Conservation (phyloP, 2,329 filamentous ascomycete species). For the Pezicula radicicola region DNA sequence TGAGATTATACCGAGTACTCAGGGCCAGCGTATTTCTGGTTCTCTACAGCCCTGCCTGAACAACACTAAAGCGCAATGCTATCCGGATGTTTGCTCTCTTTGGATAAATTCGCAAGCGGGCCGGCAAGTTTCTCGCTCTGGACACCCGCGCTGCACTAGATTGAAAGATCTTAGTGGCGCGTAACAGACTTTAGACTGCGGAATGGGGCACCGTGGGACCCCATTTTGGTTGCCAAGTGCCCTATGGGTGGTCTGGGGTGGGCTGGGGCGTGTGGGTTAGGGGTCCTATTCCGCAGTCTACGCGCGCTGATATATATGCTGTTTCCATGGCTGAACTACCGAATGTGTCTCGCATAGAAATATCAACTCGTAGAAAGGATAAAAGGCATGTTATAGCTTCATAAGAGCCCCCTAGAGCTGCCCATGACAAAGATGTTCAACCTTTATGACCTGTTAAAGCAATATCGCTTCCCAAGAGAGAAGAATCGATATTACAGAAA, state of each 20-base stretch:
- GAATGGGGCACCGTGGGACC: too few species aligned
- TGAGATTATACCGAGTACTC: too few species aligned
- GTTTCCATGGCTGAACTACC: neutral
- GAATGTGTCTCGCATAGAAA: neutral
- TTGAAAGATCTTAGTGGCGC: neutral
- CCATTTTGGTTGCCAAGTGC: too few species aligned
- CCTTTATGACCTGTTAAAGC: neutral
- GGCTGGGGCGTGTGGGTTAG: too few species aligned
- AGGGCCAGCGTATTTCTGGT: neutral
- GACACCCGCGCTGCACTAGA: neutral
- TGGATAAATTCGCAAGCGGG: neutral
- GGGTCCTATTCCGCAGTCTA: too few species aligned
- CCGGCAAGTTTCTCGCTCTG: neutral
- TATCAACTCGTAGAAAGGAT: neutral
- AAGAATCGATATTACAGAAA: neutral
- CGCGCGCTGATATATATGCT: neutral
- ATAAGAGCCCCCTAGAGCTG: neutral
- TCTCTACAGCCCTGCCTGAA: neutral
- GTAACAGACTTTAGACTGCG: too few species aligned
- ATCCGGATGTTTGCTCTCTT: neutral
- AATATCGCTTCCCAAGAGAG: neutral
- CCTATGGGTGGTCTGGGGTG: too few species aligned
- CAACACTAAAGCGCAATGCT: neutral
- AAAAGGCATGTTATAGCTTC: neutral
- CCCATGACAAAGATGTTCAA: neutral